These are phyloP conservation scores for Metarhizium robertsii DNA, from an alignment of 2,329 filamentous ascomycete species.

Conservation along the genomic window DNA sequence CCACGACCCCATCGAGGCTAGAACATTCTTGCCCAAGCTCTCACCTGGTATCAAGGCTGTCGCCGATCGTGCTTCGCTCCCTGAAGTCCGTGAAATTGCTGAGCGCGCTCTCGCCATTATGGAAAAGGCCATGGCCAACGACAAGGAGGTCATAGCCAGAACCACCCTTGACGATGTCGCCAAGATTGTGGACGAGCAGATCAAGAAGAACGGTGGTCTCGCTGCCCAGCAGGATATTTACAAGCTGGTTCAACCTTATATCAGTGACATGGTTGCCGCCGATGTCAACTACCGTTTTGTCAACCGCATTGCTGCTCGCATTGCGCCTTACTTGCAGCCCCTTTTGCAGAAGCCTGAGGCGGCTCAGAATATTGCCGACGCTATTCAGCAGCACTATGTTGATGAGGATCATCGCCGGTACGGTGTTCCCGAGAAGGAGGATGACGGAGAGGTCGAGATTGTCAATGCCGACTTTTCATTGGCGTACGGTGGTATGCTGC, in stretches of 20 bases:
- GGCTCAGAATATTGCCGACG: slow-evolving; percentile 55
- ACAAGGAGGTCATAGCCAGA: slow-evolving; percentile 56
- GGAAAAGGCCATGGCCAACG: slow-evolving; percentile 80
- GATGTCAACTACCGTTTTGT: slow-evolving; percentile 78
- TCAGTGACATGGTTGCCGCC: slow-evolving; percentile 77
- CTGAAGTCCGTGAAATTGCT: slow-evolving; percentile 88
- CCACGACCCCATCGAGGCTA: slow-evolving; percentile 87
- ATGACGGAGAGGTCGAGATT: slow-evolving; percentile 89
- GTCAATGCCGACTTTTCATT: slow-evolving; percentile 97
- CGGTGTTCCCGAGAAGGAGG: slow-evolving; percentile 74
- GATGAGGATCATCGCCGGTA: slow-evolving; percentile 82
- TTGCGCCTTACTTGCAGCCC: slow-evolving; percentile 67
- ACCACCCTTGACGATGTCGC: slow-evolving; percentile 64
- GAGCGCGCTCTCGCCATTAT: slow-evolving; percentile 77
- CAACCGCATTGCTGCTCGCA: slow-evolving; percentile 57
- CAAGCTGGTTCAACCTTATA: slow-evolving; percentile 60
- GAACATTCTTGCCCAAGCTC: slow-evolving; percentile 89
- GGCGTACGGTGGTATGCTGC: slow-evolving; percentile 93
- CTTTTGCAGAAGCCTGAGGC: slow-evolving; percentile 55
- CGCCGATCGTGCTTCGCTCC: slow-evolving; percentile 77
- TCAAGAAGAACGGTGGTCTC: slow-evolving; percentile 60
- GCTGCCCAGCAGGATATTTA: slow-evolving; percentile 52
- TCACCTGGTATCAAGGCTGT: slow-evolving; percentile 89
- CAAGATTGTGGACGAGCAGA: slow-evolving; percentile 63
- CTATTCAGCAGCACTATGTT: slow-evolving; percentile 68